Evolutionary conservation across 306 rosid species (phyloP).

Genomic region (Purshia tridentata): DNA sequence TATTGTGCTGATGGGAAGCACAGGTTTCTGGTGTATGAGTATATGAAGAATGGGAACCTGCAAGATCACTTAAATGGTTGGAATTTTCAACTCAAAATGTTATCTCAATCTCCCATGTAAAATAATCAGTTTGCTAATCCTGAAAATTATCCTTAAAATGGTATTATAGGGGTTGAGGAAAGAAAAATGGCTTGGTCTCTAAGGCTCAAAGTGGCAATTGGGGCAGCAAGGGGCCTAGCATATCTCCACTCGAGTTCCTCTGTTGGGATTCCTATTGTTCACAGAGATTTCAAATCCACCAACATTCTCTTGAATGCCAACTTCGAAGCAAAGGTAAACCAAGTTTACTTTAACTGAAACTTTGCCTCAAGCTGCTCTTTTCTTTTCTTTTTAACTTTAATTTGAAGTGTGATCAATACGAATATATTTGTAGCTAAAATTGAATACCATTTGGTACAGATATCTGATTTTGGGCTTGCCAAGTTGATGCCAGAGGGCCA

Average conservation of each 20-base stretch:
- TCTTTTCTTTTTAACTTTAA: not conserved
- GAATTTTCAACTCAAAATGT: conserved; percentile 21
- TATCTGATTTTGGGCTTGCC: conserved; percentile 96
- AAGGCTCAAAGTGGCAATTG: conserved; percentile 81
- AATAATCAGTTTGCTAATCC: conserved; percentile 4
- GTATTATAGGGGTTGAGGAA: conserved; percentile 56
- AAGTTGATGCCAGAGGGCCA: conserved; percentile 95
- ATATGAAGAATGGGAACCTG: conserved; percentile 83
- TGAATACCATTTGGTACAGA: conserved; percentile 32
- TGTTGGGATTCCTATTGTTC: conserved; percentile 85
- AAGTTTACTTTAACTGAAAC: not conserved
- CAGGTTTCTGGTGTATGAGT: conserved; percentile 84
- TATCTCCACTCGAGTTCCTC: conserved; percentile 76
- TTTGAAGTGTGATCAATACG: not conserved
- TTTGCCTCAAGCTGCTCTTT: not conserved
- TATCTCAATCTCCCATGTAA: not conserved
- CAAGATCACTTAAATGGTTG: conserved; percentile 90
- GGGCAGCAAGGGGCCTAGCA: conserved; percentile 90
- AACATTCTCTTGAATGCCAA: conserved; percentile 73
- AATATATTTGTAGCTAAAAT: conserved; percentile 8
- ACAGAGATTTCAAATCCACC: conserved; percentile 89
- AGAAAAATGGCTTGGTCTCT: conserved; percentile 75
- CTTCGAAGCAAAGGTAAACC: conserved; percentile 74
- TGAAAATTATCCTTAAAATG: conserved; percentile 20
- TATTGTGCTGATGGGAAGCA: conserved; percentile 97